Conservation (phyloP, 129 eudicot genomes). For the Tagetes patula region DNA sequence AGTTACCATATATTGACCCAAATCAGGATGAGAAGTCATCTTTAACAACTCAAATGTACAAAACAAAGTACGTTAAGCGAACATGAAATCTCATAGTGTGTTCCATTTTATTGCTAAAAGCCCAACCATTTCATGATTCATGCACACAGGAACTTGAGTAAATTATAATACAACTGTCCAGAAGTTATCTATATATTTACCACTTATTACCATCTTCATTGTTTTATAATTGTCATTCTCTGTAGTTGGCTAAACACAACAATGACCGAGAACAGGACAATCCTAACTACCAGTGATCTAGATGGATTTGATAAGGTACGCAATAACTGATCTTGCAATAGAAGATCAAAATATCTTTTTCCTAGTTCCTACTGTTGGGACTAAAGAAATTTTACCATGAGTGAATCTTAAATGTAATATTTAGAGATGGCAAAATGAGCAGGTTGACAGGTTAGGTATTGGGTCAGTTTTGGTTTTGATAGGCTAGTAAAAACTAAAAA, state of each 20-base stretch:
- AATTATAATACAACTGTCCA: neutral
- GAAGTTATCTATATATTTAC: neutral
- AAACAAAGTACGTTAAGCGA: neutral
- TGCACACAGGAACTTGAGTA: neutral
- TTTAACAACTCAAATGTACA: neutral
- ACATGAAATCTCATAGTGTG: neutral
- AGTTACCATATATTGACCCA: neutral
- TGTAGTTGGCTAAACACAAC: constrained; percentile 90
- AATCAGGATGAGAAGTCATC: neutral
- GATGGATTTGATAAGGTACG: constrained; percentile 95
- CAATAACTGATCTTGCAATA: constrained; percentile 6
- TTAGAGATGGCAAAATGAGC: neutral
- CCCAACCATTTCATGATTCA: neutral
- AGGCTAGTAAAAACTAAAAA: neutral
- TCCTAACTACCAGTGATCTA: constrained; percentile 72
- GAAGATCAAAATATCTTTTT: neutral
- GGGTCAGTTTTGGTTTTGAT: neutral
- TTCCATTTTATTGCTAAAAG: neutral
- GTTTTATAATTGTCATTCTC: constrained; percentile 17
- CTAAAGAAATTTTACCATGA: neutral
- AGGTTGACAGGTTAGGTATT: neutral
- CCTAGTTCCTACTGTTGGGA: neutral
- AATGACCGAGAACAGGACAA: constrained; percentile 84
- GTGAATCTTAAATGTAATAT: neutral
- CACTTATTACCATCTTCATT: neutral